These are phyloP conservation scores for Penicillium sp. DNA, from an alignment of 2,329 filamentous ascomycete species.

Conservation along the genomic window DNA sequence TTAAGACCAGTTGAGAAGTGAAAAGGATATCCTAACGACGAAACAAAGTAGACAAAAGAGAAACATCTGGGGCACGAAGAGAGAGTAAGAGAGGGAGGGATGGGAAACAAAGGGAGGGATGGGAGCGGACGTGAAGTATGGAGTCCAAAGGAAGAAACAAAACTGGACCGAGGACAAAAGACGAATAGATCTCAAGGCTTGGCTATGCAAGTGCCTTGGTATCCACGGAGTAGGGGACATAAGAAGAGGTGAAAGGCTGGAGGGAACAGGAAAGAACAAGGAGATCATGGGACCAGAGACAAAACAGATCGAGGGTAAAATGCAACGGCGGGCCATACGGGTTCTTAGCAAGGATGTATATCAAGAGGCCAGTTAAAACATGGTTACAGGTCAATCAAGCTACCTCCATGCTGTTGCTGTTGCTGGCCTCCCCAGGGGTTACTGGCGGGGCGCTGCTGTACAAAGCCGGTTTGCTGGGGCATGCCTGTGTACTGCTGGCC, in stretches of 20 bases:
- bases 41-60: slow-evolving; percentile 17
- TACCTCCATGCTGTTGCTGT: slow-evolving; percentile 51
- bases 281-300: background rate
- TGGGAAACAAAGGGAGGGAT: background rate
- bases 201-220: slow-evolving; percentile 9
- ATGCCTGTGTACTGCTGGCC: slow-evolving; percentile 75
- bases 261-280: background rate
- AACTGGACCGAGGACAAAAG: background rate
- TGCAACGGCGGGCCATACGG: background rate
- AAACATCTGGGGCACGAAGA: slow-evolving; percentile 4
- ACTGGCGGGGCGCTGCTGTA: slow-evolving; percentile 49
- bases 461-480: slow-evolving; percentile 46
- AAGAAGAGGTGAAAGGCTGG: background rate
- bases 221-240: background rate
- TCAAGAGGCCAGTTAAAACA: background rate
- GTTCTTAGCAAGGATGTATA: background rate
- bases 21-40: slow-evolving; percentile 29
- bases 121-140: background rate
- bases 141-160: background rate
- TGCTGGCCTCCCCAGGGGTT: slow-evolving; percentile 58
- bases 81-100: background rate
- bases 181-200: background rate
- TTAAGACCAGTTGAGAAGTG: slow-evolving; percentile 19
- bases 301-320: background rate
- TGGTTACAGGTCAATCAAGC: slow-evolving; percentile 60